Evolutionary conservation across 176 grass and related monocot species (phyloP), one percentile per base, ranked within the genome.

Genomic region (Pontederia crassipes): DNA sequence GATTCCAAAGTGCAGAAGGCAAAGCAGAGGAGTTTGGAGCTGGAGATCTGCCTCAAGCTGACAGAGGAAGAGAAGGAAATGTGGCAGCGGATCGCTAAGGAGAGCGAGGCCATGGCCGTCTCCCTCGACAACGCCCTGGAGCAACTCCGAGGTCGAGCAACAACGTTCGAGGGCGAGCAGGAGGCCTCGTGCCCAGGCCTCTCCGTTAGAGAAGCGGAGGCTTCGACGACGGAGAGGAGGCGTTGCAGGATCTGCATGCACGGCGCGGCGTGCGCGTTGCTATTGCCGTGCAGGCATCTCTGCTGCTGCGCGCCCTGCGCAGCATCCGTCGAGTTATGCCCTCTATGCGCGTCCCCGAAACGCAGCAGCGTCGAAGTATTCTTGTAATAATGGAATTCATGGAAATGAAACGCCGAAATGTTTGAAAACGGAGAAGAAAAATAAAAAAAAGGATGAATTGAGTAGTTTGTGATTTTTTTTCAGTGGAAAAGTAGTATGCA

Each of bases 281-380:
- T 59, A 20, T 24, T 59, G 4, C 57, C 57, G 2, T 59, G 57
- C 57, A 27, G 57, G 26, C 57, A 59, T 10, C 57, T 59, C 26
- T 59, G 57, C 57, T 29, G 57, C 57, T 59, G 57, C 10, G 57
- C 10, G 11, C 11, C 57, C 57, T 59, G 57, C 57, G 57, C 57
- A 20, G 18, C 57, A 11, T 27, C 29, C 57, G 11, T 59, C 57
- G 57, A 59, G 57, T 17, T 6, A 10, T 59, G 57, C 10, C 57
- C 57, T 11, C 57, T 59, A 4, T 59, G 57, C 57, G 14, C 26
- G 11, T 59, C 57, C 57, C 11, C 13, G 13, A 59, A 59, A 20
- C 26, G 57, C 11, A 28, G 26, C 57, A 59, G 57, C 57, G 57
- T 59, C 20, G 57, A 59, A 32, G 57, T 59, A 28, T 59, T 59